Evolutionary conservation across 2,329 filamentous ascomycete species (phyloP), one percentile per base, ranked within the genome.

Genomic region (Chaetomium sp.): DNA sequence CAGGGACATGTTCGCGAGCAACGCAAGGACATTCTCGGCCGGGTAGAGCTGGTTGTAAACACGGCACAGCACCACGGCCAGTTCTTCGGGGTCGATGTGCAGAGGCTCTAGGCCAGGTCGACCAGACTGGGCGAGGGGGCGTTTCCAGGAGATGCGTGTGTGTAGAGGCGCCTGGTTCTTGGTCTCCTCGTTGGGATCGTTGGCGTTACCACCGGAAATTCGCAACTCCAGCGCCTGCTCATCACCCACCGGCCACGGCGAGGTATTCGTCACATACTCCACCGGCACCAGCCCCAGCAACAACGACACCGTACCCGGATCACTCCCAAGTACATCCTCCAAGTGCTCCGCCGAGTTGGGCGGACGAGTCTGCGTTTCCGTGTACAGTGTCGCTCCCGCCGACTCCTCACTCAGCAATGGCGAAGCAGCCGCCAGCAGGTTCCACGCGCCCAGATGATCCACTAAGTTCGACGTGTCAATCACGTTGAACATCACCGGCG

Each of bases 391-490:
- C 4, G 80, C 74, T 60, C 70, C 74, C 3, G 70, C 65, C 1
- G 64, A 60, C 6, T 66, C 45, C 2, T 68, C 70, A 27, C 19
- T 27, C 6, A 84, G 68, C 5, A 85, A 60, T 1, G 80, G 77
- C 0, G 70, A 61, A 0, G 74, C 65, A 1, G 78, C 72, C 8
- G 72, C 60, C 4, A 80, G 62, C 11, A 79, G 9, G 56, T 79
- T 79, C 5, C 79, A 56, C 9, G 64, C 55, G 8, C 76, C 76
- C 6, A 77, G 12, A 51, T 74, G 69, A 55, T 79, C 76, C 1
- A 69, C 62, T 11, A 80, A 65, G 53, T 75, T 74, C 1, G 73
- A 73, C 0, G 79, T 81, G 58, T 85, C 80, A 52, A 85, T 78
- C 5, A 78, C 69, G 61, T 82, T 74, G 62, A 84, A 85, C 2